Percentiles rank a stretch among this genome's conserved stretches.
These are phyloP conservation scores for Dothideomycetidae sp. DNA, from an alignment of 2,329 filamentous ascomycete genomes.

Conservation along the genomic window DNA sequence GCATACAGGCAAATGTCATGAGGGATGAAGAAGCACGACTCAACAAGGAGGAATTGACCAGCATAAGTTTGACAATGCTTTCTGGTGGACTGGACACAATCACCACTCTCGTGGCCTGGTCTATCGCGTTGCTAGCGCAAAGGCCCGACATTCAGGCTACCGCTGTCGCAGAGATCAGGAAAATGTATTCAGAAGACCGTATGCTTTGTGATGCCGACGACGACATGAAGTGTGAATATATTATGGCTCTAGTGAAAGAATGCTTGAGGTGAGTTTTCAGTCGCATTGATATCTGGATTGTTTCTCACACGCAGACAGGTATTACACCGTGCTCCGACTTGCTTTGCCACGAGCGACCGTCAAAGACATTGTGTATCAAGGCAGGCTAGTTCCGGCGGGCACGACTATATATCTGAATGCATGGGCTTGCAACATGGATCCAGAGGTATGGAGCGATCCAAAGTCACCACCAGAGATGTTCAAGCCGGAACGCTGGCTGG, in stretches of 20 bases:
- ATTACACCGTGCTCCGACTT: conserved; percentile 49
- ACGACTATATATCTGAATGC: conserved; percentile 53
- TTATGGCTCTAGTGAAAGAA: conserved; percentile 49
- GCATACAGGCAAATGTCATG: conserved; percentile 54
- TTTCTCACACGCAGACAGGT: conserved; percentile 22
- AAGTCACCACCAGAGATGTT: conserved; percentile 31
- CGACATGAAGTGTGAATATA: conserved; percentile 49
- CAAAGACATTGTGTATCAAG: conserved; percentile 44
- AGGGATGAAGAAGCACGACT: conserved; percentile 48
- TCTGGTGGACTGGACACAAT: conserved; percentile 54
- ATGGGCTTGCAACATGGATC: conserved; percentile 55
- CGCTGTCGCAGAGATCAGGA: conserved; percentile 42
- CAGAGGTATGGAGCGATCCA: conserved; percentile 44
- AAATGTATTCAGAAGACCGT: conserved; percentile 37
- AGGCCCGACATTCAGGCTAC: conserved; percentile 49
- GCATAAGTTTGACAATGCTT: conserved; percentile 54
- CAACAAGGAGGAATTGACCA: conserved; percentile 47
- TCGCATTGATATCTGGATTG: not conserved
- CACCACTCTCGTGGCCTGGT: conserved; percentile 52
- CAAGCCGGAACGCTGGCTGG: conserved; percentile 48
- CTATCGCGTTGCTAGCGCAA: conserved; percentile 44
- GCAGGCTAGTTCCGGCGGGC: conserved; percentile 44
- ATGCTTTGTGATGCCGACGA: conserved; percentile 47
- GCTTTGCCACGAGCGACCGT: conserved; percentile 48
- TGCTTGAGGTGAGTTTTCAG: conserved; percentile 34